Conservation (phyloP, 2,329 filamentous ascomycete genomes). For the Beauveria scarabaeidicola region DNA sequence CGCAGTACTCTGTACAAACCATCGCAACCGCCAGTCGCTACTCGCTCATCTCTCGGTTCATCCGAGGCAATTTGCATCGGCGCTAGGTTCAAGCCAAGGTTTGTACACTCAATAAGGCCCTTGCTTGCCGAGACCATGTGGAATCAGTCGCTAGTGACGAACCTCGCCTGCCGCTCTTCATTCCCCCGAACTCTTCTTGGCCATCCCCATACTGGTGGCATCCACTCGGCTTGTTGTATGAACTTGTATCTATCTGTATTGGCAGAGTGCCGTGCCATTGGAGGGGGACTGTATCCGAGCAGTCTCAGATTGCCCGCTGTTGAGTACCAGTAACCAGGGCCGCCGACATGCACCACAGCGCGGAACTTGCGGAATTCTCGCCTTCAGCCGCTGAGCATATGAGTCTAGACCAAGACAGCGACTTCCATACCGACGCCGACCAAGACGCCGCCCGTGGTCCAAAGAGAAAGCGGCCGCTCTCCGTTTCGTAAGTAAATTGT, state of each 20-base stretch:
- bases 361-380: conserved; percentile 14
- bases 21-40: background rate
- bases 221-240: background rate
- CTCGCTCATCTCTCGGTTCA: no score
- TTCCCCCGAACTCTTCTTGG: conserved; percentile 10
- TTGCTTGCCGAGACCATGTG: background rate
- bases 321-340: conserved; percentile 1
- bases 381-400: conserved; percentile 23
- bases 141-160: background rate
- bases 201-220: background rate
- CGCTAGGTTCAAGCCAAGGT: background rate
- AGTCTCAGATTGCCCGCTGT: background rate
- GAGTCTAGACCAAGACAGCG: conserved; percentile 36
- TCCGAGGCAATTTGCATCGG: background rate
- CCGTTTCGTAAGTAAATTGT: conserved; percentile 43
- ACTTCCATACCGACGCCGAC: conserved; percentile 42
- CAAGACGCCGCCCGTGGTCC: conserved; percentile 35
- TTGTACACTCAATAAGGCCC: background rate
- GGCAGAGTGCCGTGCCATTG: background rate
- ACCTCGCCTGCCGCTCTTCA: conserved; percentile 15
- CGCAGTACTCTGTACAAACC: background rate
- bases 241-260: no score
- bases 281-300: background rate
- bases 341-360: background rate
- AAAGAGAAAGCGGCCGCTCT: conserved; percentile 53